A percentile compares a stretch with the other conserved stretches of the same genome.
Evolutionary conservation across 768 basidiomycete species (phyloP).

Genomic region (Trametes punicea): DNA sequence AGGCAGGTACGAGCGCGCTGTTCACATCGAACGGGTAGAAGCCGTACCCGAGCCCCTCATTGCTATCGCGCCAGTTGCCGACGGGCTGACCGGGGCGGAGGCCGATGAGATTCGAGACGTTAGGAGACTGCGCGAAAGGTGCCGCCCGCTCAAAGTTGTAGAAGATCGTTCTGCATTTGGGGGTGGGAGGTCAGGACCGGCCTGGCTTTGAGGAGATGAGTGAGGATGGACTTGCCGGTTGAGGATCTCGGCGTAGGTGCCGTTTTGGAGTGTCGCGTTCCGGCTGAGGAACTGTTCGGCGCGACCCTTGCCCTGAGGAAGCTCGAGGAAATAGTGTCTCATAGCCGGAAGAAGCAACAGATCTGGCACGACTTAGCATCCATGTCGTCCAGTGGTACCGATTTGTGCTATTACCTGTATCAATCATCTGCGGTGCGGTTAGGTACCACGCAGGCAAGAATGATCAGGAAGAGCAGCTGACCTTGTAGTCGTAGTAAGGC

Average conservation of each 20-base stretch:
- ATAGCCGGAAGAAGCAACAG: constrained; percentile 41
- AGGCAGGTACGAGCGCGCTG: constrained; percentile 40
- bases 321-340: constrained; percentile 41
- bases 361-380: constrained; percentile 26
- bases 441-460: constrained; percentile 17
- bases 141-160: constrained; percentile 37
- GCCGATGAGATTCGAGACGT: constrained; percentile 32
- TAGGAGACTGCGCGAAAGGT: constrained; percentile 35
- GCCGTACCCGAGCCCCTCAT: constrained; percentile 41
- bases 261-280: constrained; percentile 39
- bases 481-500: constrained; percentile 40
- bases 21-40: constrained; percentile 45
- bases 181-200: not conserved
- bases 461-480: not conserved
- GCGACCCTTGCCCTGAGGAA: constrained; percentile 39
- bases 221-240: constrained; percentile 24
- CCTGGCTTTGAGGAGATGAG: not conserved
- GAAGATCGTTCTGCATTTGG: constrained; percentile 31
- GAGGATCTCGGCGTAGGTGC: constrained; percentile 39
- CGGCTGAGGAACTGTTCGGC: constrained; percentile 33
- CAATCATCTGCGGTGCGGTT: not conserved
- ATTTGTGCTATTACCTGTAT: not conserved
- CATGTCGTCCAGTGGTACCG: constrained; percentile 37
- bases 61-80: constrained; percentile 45
- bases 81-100: constrained; percentile 40